Evolutionary conservation across 2,329 filamentous ascomycete species (phyloP).

Genomic region (Oidium heveae): DNA sequence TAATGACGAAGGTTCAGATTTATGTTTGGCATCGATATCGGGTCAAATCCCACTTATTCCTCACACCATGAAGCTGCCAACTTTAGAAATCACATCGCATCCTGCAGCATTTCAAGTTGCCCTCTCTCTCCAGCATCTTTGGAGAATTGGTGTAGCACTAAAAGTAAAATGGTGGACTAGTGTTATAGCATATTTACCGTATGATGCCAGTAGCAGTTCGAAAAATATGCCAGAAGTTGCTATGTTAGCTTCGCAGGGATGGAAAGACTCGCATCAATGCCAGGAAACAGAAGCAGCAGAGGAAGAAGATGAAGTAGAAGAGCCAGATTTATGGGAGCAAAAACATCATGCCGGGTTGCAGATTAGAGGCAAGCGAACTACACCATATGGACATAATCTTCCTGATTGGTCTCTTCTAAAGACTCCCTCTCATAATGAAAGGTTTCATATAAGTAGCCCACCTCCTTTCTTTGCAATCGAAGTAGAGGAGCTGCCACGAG

Average conservation of each 20-base stretch:
- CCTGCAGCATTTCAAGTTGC: conserved; percentile 24
- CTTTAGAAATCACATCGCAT: not conserved
- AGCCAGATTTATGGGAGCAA: conserved; percentile 43
- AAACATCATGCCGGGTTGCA: conserved; percentile 28
- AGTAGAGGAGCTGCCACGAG: conserved; percentile 51
- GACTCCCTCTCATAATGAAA: conserved; percentile 7
- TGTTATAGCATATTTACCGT: conserved; percentile 48
- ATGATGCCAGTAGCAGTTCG: conserved; percentile 3
- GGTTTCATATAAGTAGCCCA: conserved; percentile 3
- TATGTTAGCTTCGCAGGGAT: conserved; percentile 20
- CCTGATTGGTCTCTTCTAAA: conserved; percentile 26
- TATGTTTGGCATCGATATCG: conserved; percentile 36
- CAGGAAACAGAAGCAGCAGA: conserved; percentile 3
- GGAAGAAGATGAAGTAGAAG: conserved; percentile 24
- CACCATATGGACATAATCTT: conserved; percentile 13
- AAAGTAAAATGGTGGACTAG: conserved; percentile 50
- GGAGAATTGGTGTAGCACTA: conserved; percentile 52
- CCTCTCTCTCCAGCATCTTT: conserved; percentile 70
- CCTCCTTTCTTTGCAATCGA: conserved; percentile 54
- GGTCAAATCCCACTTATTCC: conserved; percentile 83
- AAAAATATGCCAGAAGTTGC: conserved; percentile 13
- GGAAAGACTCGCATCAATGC: conserved; percentile 15
- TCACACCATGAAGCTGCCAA: conserved; percentile 34
- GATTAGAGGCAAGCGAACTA: conserved; percentile 3
- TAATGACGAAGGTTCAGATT: conserved; percentile 6